phyloP scores from a whole-genome alignment of 768 basidiomycete genomes.

The Russula earlei region DNA sequence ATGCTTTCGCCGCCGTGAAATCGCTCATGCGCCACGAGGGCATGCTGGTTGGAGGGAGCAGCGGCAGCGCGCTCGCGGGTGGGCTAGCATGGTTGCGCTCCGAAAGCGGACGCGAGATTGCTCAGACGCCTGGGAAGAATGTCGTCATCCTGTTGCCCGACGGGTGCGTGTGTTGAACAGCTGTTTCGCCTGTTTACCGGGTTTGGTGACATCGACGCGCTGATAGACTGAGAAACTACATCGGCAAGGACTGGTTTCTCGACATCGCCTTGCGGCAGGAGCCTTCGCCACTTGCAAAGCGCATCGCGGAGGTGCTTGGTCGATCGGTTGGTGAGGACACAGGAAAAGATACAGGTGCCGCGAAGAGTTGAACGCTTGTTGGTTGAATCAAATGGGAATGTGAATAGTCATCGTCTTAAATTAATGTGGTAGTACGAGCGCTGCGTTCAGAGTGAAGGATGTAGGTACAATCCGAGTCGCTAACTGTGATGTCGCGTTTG shows the following conservation, averaged over 20 bases:
- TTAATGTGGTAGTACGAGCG: too few relatives aligned
- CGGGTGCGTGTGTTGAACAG: conserved; percentile 45
- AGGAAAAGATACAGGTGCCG: neutral
- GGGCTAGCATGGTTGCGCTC: conserved; percentile 70
- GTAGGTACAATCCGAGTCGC: too few relatives aligned
- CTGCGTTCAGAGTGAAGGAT: too few relatives aligned
- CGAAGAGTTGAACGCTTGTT: too few relatives aligned
- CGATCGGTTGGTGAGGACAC: neutral
- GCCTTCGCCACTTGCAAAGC: conserved; percentile 42
- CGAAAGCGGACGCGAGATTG: conserved; percentile 52
- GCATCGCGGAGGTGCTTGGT: conserved; percentile 36
- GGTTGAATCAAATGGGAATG: too few relatives aligned
- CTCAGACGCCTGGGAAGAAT: conserved; percentile 64
- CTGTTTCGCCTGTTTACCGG: neutral
- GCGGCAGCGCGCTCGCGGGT: conserved; percentile 77
- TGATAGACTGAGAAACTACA: conserved; percentile 80
- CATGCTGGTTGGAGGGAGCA: conserved; percentile 87
- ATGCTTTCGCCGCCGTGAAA: conserved; percentile 68
- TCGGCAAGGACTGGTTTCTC: conserved; percentile 90
- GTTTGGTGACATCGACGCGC: neutral
- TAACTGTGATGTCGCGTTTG: too few relatives aligned
- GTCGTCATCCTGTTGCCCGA: conserved; percentile 87
- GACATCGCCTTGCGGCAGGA: conserved; percentile 50
- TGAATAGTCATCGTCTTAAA: too few relatives aligned
- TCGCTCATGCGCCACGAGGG: conserved; percentile 77